Base-by-base conservation (phyloP, 441 rosid genomes). In the Arabidopsis hybrid region DNA sequence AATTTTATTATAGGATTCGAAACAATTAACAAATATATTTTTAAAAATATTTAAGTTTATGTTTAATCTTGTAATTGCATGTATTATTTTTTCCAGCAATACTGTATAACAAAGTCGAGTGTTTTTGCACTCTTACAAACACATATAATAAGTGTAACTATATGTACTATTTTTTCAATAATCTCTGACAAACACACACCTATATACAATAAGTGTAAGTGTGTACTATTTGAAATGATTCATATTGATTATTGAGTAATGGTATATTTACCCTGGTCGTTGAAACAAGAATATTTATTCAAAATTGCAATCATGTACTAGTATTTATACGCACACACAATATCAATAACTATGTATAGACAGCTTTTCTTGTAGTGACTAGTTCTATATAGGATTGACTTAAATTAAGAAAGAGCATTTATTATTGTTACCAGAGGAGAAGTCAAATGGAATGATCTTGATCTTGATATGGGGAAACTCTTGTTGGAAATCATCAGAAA, bases 371-470 rank as follows among this genome's bases (percentile, higher is more conserved):
- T 18, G 21, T 18, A 18, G 21, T 18, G 36, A 36, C 51, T 16
- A 47, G 8, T 49, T 66, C 9, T 7, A 38, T 7, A 36, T 1
- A 75, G 6, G 26, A 68, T 60, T 52, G 64, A 68, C 66, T 26
- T 57, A 58, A 64, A 40, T 1, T n/a, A 6, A 64, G 58, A 47
- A 31, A 64, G 36, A 16, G 60, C 29, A 58, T 7, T 51, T 11
- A 7, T 14, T 46, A 17, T 78, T 42, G 13, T 79, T 64, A 75
- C 73, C 72, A 18, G 69, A 8, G 34, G 88, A 79, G 81, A 92
- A 88, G 72, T 92, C 97, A 51, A 85, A 72, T 58, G 63, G 80
- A 49, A 92, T 79, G 0, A 18, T 57, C 78, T 79, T 86, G 75
- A 86, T 84, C 59, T 84, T 56, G 35, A 70, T 78, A 16, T 51